Evolutionary conservation across 495 filamentous ascomycete species (phyloP).

Genomic region (Lichenothelia convexa): DNA sequence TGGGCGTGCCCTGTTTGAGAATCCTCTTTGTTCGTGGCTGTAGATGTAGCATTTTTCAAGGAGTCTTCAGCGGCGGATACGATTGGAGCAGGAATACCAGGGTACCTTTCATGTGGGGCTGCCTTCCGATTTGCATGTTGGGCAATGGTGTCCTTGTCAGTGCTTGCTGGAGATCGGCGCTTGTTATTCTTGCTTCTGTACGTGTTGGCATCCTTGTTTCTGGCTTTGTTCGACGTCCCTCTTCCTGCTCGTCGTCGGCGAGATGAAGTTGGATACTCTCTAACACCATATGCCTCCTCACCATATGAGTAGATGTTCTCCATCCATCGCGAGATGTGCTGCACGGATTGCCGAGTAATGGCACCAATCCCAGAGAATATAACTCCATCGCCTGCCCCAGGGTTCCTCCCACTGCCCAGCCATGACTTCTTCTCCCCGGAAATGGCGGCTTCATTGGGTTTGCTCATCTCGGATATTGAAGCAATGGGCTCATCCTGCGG

Average conservation of each 20-base stretch:
- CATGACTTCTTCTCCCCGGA: constrained; percentile 28
- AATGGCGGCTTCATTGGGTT: neutral
- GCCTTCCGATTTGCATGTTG: neutral
- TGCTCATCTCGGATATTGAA: neutral
- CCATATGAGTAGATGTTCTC: constrained; percentile 66
- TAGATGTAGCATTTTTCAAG: constrained; percentile 8
- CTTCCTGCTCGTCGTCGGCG: constrained; percentile 12
- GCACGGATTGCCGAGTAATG: constrained; percentile 43
- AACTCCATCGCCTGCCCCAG: constrained; percentile 57
- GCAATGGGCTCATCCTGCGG: constrained; percentile 2
- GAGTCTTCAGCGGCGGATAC: constrained; percentile 12
- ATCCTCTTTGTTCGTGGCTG: constrained; percentile 6
- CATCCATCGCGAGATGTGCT: constrained; percentile 60
- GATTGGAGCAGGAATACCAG: constrained; percentile 17
- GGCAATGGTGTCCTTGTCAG: neutral
- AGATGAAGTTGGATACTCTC: constrained; percentile 48
- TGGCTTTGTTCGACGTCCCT: neutral
- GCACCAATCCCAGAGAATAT: constrained; percentile 65
- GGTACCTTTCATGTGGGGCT: neutral
- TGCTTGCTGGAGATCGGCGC: neutral
- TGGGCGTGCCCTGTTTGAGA: constrained; percentile 1
- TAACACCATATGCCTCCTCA: constrained; percentile 60
- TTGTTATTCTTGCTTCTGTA: neutral
- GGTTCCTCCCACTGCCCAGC: constrained; percentile 45
- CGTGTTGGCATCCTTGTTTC: neutral